Percentiles rank a stretch among this genome's conserved stretches.
Evolutionary conservation across 129 eudicot genomes (phyloP).

Genomic region (Chrysanthemum lavandulifolium): DNA sequence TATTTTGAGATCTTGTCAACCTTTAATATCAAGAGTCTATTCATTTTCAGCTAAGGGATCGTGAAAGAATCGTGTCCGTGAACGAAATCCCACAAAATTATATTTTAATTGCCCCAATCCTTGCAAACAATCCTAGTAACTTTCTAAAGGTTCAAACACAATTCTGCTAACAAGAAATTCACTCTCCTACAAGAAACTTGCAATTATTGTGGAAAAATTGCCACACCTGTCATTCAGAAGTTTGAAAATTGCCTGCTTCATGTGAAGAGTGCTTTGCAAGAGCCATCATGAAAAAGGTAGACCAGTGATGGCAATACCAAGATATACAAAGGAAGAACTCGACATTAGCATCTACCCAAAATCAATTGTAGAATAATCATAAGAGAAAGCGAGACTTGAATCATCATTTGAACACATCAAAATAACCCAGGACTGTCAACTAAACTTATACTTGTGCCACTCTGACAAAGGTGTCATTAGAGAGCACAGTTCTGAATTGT

Average conservation of each 20-base stretch:
- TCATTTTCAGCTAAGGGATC: not conserved
- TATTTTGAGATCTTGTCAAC: not conserved
- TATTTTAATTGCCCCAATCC: constrained; percentile 1
- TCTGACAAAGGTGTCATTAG: constrained; percentile 3
- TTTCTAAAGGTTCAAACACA: not conserved
- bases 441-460: not conserved
- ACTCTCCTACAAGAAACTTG: not conserved
- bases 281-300: not conserved
- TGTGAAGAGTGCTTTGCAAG: not conserved
- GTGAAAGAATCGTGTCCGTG: not conserved
- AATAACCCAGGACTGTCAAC: not conserved
- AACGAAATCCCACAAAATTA: not conserved
- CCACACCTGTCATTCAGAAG: too few species aligned
- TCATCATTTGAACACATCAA: not conserved
- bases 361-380: not conserved
- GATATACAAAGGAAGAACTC: too few species aligned
- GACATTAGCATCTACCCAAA: too few species aligned
- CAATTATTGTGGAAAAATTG: not conserved
- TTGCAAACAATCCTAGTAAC: not conserved
- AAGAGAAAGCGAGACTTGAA: not conserved
- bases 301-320: not conserved
- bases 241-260: not conserved
- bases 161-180: not conserved
- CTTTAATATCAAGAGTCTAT: not conserved
- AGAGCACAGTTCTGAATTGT: not conserved